Evolutionary conservation across 2,329 filamentous ascomycete species (phyloP), one percentile per base, ranked within the genome.

Genomic region (Fusarium chaquense): DNA sequence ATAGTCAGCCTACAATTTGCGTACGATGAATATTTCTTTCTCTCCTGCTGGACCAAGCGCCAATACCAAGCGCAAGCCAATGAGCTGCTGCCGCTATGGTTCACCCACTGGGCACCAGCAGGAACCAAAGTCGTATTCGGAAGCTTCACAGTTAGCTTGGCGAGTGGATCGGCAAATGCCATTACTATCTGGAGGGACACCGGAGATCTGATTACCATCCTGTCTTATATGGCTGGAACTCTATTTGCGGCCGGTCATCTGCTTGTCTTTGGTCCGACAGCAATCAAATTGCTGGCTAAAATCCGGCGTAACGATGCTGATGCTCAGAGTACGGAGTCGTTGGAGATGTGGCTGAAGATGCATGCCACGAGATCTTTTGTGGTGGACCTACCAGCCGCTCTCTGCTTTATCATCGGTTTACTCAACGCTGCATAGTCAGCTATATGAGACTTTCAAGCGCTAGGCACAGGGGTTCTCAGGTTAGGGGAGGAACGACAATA

Each of bases 21-120:
- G n/a, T 46, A 55, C 18, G 40, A 55, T 7, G 40, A 55, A 20
- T 55, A 55, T 15, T 20, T 15, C 3, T 55, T 55, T 18, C 32
- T 55, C 3, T 36, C 40, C 3, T 55, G 52, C 26, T 55, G 52
- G 52, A 55, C 40, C 1, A 28, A 18, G 30, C 32, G 5, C 1
- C 30, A 36, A 15, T 55, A 55, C 7, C 32, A 1, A 36, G 3
- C 3, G 3, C 30, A 55, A 6, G 30, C 40, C 10, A 30, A 55
- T 18, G 9, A 46, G 40, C 30, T 55, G 13, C 22, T 55, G 3
- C 52, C 52, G 3, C 30, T 9, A 16, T 46, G 40, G 52, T 55
- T 55, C 4, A 35, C 22, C 22, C 22, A 46, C 4, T 55, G 52
- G 52, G 22, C 22, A 10, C 52, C 52, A 4, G 4, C 12, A 28